phyloP scores from a whole-genome alignment of 192 early-diverging fungal species.

The Neocallimastix lanati region DNA sequence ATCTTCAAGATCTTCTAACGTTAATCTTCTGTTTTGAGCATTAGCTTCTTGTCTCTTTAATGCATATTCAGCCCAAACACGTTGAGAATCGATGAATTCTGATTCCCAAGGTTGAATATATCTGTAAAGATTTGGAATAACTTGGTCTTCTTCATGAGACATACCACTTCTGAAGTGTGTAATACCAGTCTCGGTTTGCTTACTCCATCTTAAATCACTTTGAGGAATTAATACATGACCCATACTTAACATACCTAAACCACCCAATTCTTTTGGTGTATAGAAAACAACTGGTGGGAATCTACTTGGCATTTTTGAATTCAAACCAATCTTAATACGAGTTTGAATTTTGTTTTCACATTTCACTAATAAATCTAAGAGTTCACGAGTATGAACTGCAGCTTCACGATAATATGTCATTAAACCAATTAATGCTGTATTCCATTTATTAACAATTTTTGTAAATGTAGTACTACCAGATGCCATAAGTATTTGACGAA shows the following conservation, averaged over 20 bases:
- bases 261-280: slow-evolving; percentile 84
- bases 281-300: slow-evolving; percentile 90
- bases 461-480: slow-evolving; percentile 93
- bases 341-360: slow-evolving; percentile 98
- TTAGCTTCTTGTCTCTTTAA: slow-evolving; percentile 92
- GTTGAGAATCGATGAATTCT: slow-evolving; percentile 95
- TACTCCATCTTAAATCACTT: slow-evolving; percentile 87
- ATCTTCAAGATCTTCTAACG: slow-evolving; percentile 96
- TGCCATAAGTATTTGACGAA: slow-evolving; percentile 95
- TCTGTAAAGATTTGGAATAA: slow-evolving; percentile 92
- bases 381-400: slow-evolving; percentile 89
- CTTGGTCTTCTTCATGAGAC: slow-evolving; percentile 90
- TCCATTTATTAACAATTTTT: slow-evolving; percentile 91
- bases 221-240: slow-evolving; percentile 96
- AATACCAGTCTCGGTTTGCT: slow-evolving; percentile 89
- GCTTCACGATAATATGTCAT: slow-evolving; percentile 99
- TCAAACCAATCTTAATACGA: slow-evolving; percentile 96
- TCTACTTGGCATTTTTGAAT: slow-evolving; percentile 94
- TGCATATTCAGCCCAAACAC: slow-evolving; percentile 98
- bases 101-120: slow-evolving; percentile 98
- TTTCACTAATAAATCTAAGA: slow-evolving; percentile 91
- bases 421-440: slow-evolving; percentile 65
- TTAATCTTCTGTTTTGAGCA: slow-evolving; percentile 88
- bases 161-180: slow-evolving; percentile 97
- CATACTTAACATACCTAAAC: slow-evolving; percentile 97